A percentile compares a stretch with the other conserved stretches of the same genome.
These are phyloP conservation scores for Camellia granthamiana DNA, from an alignment of 148 eudicot species.

Conservation along the genomic window DNA sequence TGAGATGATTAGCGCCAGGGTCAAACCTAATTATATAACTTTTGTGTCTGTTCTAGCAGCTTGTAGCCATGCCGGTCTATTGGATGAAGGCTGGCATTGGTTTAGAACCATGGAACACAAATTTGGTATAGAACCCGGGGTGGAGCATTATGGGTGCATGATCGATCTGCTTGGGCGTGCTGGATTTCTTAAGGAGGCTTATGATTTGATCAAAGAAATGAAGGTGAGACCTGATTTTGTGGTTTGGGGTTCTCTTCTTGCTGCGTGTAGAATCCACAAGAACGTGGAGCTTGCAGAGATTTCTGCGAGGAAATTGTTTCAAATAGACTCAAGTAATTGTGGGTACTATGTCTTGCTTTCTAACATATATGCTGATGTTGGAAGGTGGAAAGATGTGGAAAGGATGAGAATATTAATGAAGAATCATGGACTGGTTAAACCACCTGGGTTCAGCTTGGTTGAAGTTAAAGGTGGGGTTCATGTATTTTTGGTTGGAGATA, in stretches of 20 bases:
- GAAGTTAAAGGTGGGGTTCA: conserved; percentile 58
- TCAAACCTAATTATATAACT: conserved; percentile 59
- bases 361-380: conserved; percentile 75
- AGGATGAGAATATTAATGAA: conserved; percentile 52
- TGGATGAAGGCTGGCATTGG: conserved; percentile 61
- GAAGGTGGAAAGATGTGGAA: conserved; percentile 66
- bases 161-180: conserved; percentile 67
- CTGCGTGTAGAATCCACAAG: conserved; percentile 64
- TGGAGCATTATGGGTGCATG: conserved; percentile 75
- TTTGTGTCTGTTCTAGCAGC: conserved; percentile 67
- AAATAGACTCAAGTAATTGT: conserved; percentile 51
- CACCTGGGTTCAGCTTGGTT: conserved; percentile 61
- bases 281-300: conserved; percentile 65
- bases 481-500: conserved; percentile 66
- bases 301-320: conserved; percentile 50
- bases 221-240: conserved; percentile 58
- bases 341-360: conserved; percentile 66
- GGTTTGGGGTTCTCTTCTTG: conserved; percentile 66
- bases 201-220: conserved; percentile 55
- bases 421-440: conserved; percentile 48
- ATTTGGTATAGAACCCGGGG: conserved; percentile 45
- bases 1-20: conserved; percentile 46
- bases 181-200: conserved; percentile 49
- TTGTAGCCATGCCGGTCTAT: conserved; percentile 73
- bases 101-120: conserved; percentile 47